Evolutionary conservation across 805 yeast species (phyloP), one percentile per base, ranked within the genome.

Genomic region (Ogataea henricii): DNA sequence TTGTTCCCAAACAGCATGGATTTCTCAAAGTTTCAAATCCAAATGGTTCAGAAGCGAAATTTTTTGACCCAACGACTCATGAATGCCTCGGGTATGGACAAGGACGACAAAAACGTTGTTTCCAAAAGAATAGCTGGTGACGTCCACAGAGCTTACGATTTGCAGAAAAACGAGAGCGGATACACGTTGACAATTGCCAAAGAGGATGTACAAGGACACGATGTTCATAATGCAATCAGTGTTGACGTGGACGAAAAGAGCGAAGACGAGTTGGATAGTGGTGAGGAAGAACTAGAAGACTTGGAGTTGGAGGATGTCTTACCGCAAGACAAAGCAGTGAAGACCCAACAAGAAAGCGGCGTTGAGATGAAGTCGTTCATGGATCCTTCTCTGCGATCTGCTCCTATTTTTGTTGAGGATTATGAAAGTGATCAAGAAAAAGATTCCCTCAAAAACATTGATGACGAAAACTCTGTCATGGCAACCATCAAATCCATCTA

Each of bases 21-120:
- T 51, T 94, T 94, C 59, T 90, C 97, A 14, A 84, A 79, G 57
- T 94, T 94, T 65, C 99, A 94, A 65, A 88, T 94, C 51, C 83
- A 87, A 57, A 87, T 92, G 79, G 98, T 94, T 1, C 87, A 89
- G 56, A 89, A 89, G 63, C 76, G 99, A 52, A 94, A 94, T 64
- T 90, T 80, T 62, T 83, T 86, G 55, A 92, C 99, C 0, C 98
- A 94, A 66, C 77, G 81, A 54, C 71, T 94, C 32, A 85, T 94
- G 88, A 83, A 83, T 53, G 81, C 86, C 0, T 79, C 88, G 7
- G 98, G 97, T 0, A 76, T 88, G 82, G 87, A 85, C 30, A 81
- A 73, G 35, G 78, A 73, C 12, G 48, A 45, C 10, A 60, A 65
- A 12, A 62, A 54, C 26, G 56, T 66, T 13, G 65, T 74, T 0